These are phyloP conservation scores for Wickerhamiella dianesei DNA, from an alignment of 805 yeast species.

Conservation along the genomic window DNA sequence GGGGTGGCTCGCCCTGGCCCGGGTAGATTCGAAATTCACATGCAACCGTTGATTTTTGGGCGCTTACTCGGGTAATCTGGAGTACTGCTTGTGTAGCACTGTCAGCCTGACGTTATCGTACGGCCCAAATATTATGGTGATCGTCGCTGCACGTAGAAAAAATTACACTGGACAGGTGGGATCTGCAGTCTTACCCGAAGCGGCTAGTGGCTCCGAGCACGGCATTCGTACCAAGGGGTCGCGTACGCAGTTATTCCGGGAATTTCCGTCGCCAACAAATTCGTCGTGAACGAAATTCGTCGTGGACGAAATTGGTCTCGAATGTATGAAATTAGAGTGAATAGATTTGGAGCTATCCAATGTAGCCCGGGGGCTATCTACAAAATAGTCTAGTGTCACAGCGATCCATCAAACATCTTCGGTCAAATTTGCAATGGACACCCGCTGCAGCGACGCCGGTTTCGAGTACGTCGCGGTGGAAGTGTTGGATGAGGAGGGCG, in stretches of 20 bases:
- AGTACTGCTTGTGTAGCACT: too few species aligned
- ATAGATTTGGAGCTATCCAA: too few species aligned
- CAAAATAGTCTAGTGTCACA: neutral
- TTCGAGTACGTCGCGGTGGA: neutral
- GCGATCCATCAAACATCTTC: neutral
- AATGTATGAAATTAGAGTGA: neutral
- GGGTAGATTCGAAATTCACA: neutral
- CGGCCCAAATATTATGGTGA: neutral
- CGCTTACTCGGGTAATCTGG: neutral
- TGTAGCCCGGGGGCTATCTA: neutral
- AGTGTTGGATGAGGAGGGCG: neutral
- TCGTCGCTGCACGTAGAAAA: neutral
- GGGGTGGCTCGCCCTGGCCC: neutral
- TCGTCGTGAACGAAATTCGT: too few species aligned
- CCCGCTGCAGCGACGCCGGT: slow-evolving; percentile 6
- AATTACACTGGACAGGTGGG: too few species aligned
- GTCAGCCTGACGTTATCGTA: neutral
- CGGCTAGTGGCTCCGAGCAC: too few species aligned
- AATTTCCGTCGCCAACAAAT: neutral
- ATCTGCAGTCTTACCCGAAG: too few species aligned
- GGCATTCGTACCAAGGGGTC: too few species aligned
- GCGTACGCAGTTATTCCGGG: too few species aligned
- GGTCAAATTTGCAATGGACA: slow-evolving; percentile 12
- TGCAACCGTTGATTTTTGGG: neutral
- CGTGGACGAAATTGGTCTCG: too few species aligned